Evolutionary conservation across 768 basidiomycete genomes (phyloP).

Genomic region (Russula brevipes): DNA sequence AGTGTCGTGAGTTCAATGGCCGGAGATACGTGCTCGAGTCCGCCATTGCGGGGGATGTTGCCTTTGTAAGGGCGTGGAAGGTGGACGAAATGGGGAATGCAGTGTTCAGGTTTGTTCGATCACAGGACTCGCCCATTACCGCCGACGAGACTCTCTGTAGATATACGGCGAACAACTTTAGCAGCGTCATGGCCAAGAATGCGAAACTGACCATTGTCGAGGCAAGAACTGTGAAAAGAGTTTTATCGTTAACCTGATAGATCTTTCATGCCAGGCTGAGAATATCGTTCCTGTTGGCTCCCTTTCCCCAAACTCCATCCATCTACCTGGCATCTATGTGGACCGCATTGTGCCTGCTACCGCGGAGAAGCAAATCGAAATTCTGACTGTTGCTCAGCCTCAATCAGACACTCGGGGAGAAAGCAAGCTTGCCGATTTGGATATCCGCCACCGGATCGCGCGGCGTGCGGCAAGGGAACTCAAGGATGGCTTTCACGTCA

Average conservation of each 20-base stretch:
- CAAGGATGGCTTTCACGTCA: slow-evolving; percentile 82
- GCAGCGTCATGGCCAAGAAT: slow-evolving; percentile 79
- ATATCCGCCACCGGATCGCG: slow-evolving; percentile 69
- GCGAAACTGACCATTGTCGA: slow-evolving; percentile 90
- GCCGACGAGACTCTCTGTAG: slow-evolving; percentile 34
- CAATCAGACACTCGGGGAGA: slow-evolving; percentile 43
- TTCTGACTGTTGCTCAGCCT: slow-evolving; percentile 56
- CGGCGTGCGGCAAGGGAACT: slow-evolving; percentile 86
- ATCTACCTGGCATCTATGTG: slow-evolving; percentile 81
- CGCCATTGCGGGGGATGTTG: slow-evolving; percentile 73
- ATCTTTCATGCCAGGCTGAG: slow-evolving; percentile 58
- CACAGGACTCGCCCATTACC: background rate
- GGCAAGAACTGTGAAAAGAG: slow-evolving; percentile 34
- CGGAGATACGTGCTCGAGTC: slow-evolving; percentile 77
- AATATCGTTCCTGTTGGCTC: slow-evolving; percentile 81
- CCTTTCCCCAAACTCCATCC: slow-evolving; percentile 76
- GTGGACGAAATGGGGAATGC: slow-evolving; percentile 89
- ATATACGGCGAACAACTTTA: slow-evolving; percentile 86
- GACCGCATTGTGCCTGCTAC: slow-evolving; percentile 82
- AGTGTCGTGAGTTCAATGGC: slow-evolving; percentile 72
- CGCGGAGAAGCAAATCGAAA: slow-evolving; percentile 72
- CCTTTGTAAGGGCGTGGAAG: slow-evolving; percentile 87
- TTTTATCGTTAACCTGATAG: background rate
- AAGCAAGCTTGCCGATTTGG: slow-evolving; percentile 40
- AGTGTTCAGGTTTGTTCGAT: slow-evolving; percentile 64